phyloP scores from a whole-genome alignment of 768 basidiomycete genomes.

The Lactarius psammicola region DNA sequence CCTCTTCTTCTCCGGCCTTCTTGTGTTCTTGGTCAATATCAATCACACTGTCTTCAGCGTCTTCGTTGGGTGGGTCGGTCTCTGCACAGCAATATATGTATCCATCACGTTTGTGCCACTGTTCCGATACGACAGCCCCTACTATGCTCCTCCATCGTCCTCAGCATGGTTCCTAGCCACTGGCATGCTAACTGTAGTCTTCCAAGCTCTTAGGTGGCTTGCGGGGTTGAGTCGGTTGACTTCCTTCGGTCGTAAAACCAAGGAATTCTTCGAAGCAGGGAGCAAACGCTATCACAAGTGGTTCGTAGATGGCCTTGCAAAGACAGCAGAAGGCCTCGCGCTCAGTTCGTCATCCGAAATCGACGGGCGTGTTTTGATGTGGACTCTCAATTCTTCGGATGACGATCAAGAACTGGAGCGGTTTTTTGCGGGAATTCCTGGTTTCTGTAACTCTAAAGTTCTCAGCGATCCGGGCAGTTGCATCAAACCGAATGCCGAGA shows the following conservation, averaged over 20 bases:
- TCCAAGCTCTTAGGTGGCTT: background rate
- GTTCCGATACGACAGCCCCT: background rate
- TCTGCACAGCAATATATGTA: background rate
- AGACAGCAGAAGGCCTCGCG: background rate
- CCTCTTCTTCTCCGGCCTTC: constrained; percentile 3
- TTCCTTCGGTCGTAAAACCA: background rate
- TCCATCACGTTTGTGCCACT: background rate
- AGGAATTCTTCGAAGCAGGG: background rate
- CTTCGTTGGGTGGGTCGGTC: background rate
- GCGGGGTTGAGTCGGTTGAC: background rate
- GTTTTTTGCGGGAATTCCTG: background rate
- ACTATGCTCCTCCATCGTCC: background rate
- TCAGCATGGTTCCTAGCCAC: background rate
- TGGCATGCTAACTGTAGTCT: too few species aligned
- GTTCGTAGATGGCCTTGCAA: background rate
- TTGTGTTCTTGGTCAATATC: background rate
- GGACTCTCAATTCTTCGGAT: background rate
- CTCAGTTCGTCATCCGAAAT: background rate
- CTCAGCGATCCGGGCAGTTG: background rate
- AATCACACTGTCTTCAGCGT: background rate
- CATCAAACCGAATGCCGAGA: background rate
- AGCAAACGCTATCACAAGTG: background rate
- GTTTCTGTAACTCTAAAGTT: background rate
- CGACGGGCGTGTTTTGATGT: background rate
- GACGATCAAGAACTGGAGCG: background rate